These are phyloP conservation scores for Sphagnum tenellum DNA, from an alignment of 225 moss, liverwort and hornwort genomes.

Conservation along the genomic window DNA sequence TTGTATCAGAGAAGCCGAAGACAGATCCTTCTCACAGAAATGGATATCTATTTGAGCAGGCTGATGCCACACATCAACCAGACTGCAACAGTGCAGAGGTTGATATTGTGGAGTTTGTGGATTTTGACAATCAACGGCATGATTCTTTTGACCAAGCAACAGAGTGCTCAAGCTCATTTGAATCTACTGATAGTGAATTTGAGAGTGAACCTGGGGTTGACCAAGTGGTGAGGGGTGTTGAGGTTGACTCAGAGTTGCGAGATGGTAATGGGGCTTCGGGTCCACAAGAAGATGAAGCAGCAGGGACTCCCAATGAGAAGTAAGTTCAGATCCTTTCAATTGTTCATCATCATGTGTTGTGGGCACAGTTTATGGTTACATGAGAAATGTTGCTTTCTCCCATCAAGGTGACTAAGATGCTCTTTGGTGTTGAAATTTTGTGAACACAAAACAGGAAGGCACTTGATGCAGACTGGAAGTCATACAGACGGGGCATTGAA, in stretches of 20 bases:
- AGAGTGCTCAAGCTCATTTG: conserved; percentile 90
- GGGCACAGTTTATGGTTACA: too few relatives aligned
- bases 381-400: too few relatives aligned
- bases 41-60: too few relatives aligned
- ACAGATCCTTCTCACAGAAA: too few relatives aligned
- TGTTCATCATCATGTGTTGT: too few relatives aligned
- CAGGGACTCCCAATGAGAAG: not conserved
- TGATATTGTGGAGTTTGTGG: conserved; percentile 45
- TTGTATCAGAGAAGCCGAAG: too few relatives aligned
- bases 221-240: conserved; percentile 32
- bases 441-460: conserved; percentile 66
- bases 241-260: conserved; percentile 78
- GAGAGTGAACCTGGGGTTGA: conserved; percentile 45
- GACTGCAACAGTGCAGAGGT: conserved; percentile 37
- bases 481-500: conserved; percentile 83
- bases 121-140: conserved; percentile 45
- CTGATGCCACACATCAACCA: conserved; percentile 1
- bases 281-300: conserved; percentile 72
- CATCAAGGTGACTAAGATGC: too few relatives aligned
- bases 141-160: conserved; percentile 61
- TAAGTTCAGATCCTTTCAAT: too few relatives aligned
- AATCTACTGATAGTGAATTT: conserved; percentile 50
- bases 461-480: conserved; percentile 87
- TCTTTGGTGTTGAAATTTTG: too few relatives aligned
- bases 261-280: conserved; percentile 85